A percentile compares a stretch with the other conserved stretches of the same genome.
Evolutionary conservation across 225 moss, liverwort and hornwort genomes (phyloP).

Genomic region (Sphagnum contortum): DNA sequence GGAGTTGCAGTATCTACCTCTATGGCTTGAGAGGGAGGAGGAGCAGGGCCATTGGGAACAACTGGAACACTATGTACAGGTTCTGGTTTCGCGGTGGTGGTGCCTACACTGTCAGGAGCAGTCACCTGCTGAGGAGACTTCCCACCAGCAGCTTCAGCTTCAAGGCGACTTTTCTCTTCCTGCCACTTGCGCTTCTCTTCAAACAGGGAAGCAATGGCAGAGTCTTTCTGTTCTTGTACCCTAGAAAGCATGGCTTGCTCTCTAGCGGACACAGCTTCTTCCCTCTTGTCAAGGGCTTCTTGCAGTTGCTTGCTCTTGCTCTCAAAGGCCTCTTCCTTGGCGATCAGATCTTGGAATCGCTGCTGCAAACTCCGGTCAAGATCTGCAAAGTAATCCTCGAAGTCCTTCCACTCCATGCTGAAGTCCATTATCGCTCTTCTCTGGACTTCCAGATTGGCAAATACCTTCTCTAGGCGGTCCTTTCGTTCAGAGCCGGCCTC

Average conservation of each 20-base stretch:
- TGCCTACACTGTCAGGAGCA: conserved; percentile 21
- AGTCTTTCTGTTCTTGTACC: conserved; percentile 99
- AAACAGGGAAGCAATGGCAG: conserved; percentile 91
- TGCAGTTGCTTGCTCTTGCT: conserved; percentile 65
- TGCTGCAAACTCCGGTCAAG: conserved; percentile 86
- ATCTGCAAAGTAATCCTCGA: conserved; percentile 92
- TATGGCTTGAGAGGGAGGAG: conserved; percentile 67
- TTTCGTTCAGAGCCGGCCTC: conserved; percentile 75
- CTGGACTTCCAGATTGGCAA: conserved; percentile 85
- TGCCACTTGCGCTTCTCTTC: conserved; percentile 99
- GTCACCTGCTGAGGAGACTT: conserved; percentile 43
- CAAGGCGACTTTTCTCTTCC: conserved; percentile 89
- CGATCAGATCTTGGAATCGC: conserved; percentile 82
- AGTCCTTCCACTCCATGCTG: conserved; percentile 90
- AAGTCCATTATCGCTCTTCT: conserved; percentile 77
- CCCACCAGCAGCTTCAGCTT: conserved; percentile 66
- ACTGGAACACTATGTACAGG: conserved; percentile 28
- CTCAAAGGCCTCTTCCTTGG: conserved; percentile 85
- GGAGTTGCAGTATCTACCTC: conserved; percentile 73
- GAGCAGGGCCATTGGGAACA: conserved; percentile 44
- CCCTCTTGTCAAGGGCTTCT: conserved; percentile 63
- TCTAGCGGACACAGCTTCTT: conserved; percentile 76
- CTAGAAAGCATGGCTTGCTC: conserved; percentile 97
- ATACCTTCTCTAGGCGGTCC: conserved; percentile 90
- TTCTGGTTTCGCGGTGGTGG: conserved; percentile 51